These are phyloP conservation scores for Trypanosoma platydactyli DNA, from an alignment of 208 protist species.

Conservation along the genomic window DNA sequence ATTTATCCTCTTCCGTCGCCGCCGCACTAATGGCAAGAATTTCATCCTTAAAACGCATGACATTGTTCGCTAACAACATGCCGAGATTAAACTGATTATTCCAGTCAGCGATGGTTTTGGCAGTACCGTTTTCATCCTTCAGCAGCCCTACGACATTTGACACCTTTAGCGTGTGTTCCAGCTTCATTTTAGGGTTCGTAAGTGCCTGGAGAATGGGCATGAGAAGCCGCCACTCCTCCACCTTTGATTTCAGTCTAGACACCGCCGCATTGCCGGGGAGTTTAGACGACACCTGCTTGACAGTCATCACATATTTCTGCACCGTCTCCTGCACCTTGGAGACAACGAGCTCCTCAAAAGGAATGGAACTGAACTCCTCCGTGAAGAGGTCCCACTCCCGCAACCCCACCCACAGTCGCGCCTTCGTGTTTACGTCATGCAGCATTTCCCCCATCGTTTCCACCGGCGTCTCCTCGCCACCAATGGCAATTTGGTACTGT, in stretches of 20 bases:
- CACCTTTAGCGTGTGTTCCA: constrained; percentile 78
- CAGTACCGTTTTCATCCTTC: constrained; percentile 53
- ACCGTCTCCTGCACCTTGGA: constrained; percentile 72
- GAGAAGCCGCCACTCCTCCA: constrained; percentile 94
- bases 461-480: constrained; percentile 88
- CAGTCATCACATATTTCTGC: constrained; percentile 81
- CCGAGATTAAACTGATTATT: constrained; percentile 84
- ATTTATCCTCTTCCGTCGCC: constrained; percentile 96
- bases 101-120: constrained; percentile 77
- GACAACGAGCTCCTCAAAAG: constrained; percentile 83
- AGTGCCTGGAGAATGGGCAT: constrained; percentile 93
- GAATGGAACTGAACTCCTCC: constrained; percentile 47
- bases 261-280: constrained; percentile 83
- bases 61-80: constrained; percentile 86
- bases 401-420: constrained; percentile 80
- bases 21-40: constrained; percentile 92
- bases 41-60: constrained; percentile 85
- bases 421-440: constrained; percentile 91
- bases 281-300: constrained; percentile 91
- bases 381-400: constrained; percentile 86
- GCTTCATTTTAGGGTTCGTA: constrained; percentile 92
- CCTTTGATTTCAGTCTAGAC: constrained; percentile 71
- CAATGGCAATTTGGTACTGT: constrained; percentile 88
- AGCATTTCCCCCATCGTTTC: constrained; percentile 91
- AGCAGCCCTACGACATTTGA: constrained; percentile 73